Evolutionary conservation across 1,284 basidiomycete species (phyloP), one percentile per base, ranked within the genome.

Genomic region (Austroboletus rostrupii): DNA sequence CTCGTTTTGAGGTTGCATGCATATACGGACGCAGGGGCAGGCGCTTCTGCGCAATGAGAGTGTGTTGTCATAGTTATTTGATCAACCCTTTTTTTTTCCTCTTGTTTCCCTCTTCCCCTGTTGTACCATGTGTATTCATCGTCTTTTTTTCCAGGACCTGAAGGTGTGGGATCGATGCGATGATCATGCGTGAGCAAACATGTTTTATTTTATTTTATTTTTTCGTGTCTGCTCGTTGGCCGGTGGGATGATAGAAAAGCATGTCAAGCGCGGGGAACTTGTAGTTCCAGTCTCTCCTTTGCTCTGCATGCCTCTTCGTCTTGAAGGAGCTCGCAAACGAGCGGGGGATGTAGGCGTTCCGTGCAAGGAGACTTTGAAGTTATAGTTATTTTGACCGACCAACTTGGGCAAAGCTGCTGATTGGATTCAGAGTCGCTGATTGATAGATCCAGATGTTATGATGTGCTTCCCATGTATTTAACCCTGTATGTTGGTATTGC

Each of bases 1-100:
- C 66, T 69, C 65, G 66, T 65, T 50, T 57, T 65, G 64, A 61
- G 63, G 55, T 14, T 64, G 55, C 52, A 53, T 69, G 64, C 58
- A 65, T 48, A 64, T 67, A 67, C 55, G 64, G 65, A 58, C 46
- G 64, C 49, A 55, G 65, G 63, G 19, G 66, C 58, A 51, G 64
- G 48, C 66, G 64, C 61, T 65, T 67, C 66, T 55, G 56, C 52
- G 56, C 61, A 44, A 64, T 65, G 64, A 68, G 38, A 53, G 53
- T 33, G 55, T 67, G 57, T 57, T 63, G 64, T 65, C 67, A 65
- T 65, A 65, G 66, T 65, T 65, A 65, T 65, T 67, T 65, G 63
- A 65, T 50, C 63, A 33, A 39, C 19, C 14, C 20, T 35, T 43
- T 23, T 20, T 3, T n/a, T 50, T 41, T 26, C 21, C 13, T 29